Percentiles rank a stretch among this genome's conserved stretches.
phyloP scores from a whole-genome alignment of 2,329 filamentous ascomycete species.

The Ceratocystis harringtonii region DNA sequence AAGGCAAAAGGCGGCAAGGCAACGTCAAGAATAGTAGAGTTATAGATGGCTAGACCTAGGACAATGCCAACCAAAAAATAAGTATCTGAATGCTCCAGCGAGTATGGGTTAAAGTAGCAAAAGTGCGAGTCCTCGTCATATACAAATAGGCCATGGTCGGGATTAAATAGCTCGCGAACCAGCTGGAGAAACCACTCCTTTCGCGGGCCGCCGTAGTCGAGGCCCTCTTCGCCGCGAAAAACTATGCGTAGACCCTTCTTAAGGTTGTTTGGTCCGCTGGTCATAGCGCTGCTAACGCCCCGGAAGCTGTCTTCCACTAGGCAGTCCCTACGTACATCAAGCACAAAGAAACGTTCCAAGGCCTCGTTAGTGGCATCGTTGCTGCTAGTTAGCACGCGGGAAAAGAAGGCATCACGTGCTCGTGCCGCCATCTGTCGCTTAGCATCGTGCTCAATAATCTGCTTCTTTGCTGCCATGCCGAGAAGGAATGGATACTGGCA shows the following conservation, averaged over 20 bases:
- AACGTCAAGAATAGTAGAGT: slow-evolving; percentile 82
- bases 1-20: slow-evolving; percentile 81
- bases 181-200: slow-evolving; percentile 93
- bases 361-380: slow-evolving; percentile 50
- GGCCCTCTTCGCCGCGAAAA: slow-evolving; percentile 77
- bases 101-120: slow-evolving; percentile 86
- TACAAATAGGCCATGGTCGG: slow-evolving; percentile 77
- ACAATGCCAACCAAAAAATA: slow-evolving; percentile 83
- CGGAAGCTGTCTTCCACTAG: slow-evolving; percentile 78
- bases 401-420: slow-evolving; percentile 79
- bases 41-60: slow-evolving; percentile 82
- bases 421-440: slow-evolving; percentile 79
- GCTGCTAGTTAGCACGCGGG: slow-evolving; percentile 64
- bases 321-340: slow-evolving; percentile 70
- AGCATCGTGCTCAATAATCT: slow-evolving; percentile 77
- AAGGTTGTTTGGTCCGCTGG: slow-evolving; percentile 65
- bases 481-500: slow-evolving; percentile 87
- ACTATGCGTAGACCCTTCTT: slow-evolving; percentile 80
- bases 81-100: slow-evolving; percentile 81
- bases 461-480: slow-evolving; percentile 84
- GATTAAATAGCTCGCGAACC: slow-evolving; percentile 79
- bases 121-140: slow-evolving; percentile 83
- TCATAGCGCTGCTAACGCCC: slow-evolving; percentile 70
- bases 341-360: slow-evolving; percentile 34
- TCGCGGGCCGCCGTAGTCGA: slow-evolving; percentile 75